Evolutionary conservation across 805 yeast species (phyloP), one percentile per base, ranked within the genome.

Genomic region (Ogataea kodamae): DNA sequence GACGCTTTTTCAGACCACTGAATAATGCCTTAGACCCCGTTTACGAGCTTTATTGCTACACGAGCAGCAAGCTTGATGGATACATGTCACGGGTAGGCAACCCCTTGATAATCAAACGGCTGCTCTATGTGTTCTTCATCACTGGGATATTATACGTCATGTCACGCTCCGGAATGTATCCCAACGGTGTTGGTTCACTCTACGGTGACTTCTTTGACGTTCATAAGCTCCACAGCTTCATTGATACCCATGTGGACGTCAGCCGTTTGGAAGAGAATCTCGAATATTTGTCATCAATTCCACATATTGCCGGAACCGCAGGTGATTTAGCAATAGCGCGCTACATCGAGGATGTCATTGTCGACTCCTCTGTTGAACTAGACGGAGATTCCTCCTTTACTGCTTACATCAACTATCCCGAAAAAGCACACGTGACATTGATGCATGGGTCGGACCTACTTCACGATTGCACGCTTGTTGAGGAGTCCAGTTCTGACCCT

Each of bases 261-360:
- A 68, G 72, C 15, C 57, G 74, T 14, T 65, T 90, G 57, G 78
- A 78, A 48, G 78, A 74, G 28, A 76, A 79, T 42, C 50, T 82
- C 37, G 82, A 83, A 46, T 85, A 84, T 48, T 53, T 87, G 15
- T 77, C 89, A 17, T 72, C 83, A 6, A 76, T 87, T 77, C 87
- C 95, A 3, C 97, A 88, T 54, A 59, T 81, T 44, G 77, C 96
- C 0, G 97, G 97, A 3, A 81, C 97, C 2, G 73, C 76, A 10
- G 97, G 95, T 12, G 96, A 87, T 55, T 58, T 76, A 39, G 72
- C 90, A 0, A 60, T 88, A 22, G 79, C 87, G 2, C 67, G 71
- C 38, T 87, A 80, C 52, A 65, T 89, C 10, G 67, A 74, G 40
- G 72, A 71, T 15, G 72, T 74, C 30, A 75, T 83, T 59, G 54